These are phyloP conservation scores for Arachis stenosperma DNA, from an alignment of 306 rosid genomes.

Conservation along the genomic window DNA sequence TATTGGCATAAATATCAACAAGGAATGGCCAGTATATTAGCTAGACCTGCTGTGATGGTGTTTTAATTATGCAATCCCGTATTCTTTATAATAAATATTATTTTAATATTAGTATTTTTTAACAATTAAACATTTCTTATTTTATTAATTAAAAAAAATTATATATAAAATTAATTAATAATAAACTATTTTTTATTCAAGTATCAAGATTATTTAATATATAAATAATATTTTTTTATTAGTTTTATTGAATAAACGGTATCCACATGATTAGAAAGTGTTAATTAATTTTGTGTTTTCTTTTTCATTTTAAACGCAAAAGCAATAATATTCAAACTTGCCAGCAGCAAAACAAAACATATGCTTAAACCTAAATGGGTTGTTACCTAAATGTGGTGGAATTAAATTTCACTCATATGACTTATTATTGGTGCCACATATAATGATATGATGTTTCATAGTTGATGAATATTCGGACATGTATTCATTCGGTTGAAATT, in stretches of 20 bases:
- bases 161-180: no score
- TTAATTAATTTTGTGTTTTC: no score
- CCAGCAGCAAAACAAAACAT: background rate
- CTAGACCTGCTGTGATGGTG: background rate
- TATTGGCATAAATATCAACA: background rate
- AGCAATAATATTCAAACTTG: background rate
- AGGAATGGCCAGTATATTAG: background rate
- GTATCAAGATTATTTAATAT: no score
- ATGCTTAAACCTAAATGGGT: background rate
- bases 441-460: no score
- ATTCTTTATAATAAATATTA: no score
- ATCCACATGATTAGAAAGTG: background rate
- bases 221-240: no score
- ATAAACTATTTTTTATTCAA: no score
- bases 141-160: no score
- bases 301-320: background rate
- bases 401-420: background rate
- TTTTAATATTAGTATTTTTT: no score
- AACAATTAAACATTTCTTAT: no score
- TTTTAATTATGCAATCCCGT: background rate
- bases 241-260: background rate
- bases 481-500: conserved; percentile 27
- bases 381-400: background rate
- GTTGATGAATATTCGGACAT: conserved; percentile 3
- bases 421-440: background rate